A percentile compares a stretch with the other conserved stretches of the same genome.
phyloP scores from a whole-genome alignment of 2,329 filamentous ascomycete species.

The Sarocladium oryzae region DNA sequence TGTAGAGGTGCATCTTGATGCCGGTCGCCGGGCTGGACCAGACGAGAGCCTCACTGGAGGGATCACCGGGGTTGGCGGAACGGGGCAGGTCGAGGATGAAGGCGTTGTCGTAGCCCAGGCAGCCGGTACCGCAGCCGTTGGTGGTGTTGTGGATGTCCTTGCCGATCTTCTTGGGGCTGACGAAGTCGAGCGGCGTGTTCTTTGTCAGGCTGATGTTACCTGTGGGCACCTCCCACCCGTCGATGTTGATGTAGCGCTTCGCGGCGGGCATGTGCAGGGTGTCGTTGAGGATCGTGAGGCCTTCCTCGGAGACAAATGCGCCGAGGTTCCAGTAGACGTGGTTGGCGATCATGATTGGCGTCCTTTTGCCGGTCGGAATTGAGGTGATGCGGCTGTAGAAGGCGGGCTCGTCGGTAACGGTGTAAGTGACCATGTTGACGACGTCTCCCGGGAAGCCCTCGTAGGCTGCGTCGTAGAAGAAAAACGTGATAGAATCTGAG shows the following conservation, averaged over 20 bases:
- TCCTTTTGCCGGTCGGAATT: constrained; percentile 3
- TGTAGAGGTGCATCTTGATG: constrained; percentile 8
- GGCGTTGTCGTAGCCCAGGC: constrained; percentile 7
- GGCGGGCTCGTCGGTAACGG: constrained; percentile 4
- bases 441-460: constrained; percentile 5
- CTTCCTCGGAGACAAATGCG: constrained; percentile 1
- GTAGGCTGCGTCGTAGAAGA: constrained; percentile 4
- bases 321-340: constrained; percentile 9
- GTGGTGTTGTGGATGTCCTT: constrained; percentile 5
- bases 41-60: constrained; percentile 1
- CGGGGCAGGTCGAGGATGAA: constrained; percentile 8
- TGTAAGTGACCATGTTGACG: constrained; percentile 4
- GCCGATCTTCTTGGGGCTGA: constrained; percentile 2
- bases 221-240: constrained; percentile 6
- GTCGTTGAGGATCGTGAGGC: constrained; percentile 6
- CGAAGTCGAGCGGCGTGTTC: constrained; percentile 1
- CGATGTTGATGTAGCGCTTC: constrained; percentile 9
- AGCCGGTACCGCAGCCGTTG: constrained; percentile 5
- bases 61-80: constrained; percentile 3
- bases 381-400: constrained; percentile 9
- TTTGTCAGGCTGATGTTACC: constrained; percentile 8
- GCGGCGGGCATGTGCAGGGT: constrained; percentile 5
- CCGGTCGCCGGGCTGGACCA: constrained; percentile 8
- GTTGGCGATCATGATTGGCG: constrained; percentile 8
- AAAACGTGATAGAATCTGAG: constrained; percentile 1